A percentile compares a stretch with the other conserved stretches of the same genome.
These are phyloP conservation scores for Nannizzia gypsea DNA, from an alignment of 2,329 filamentous ascomycete genomes.

Conservation along the genomic window DNA sequence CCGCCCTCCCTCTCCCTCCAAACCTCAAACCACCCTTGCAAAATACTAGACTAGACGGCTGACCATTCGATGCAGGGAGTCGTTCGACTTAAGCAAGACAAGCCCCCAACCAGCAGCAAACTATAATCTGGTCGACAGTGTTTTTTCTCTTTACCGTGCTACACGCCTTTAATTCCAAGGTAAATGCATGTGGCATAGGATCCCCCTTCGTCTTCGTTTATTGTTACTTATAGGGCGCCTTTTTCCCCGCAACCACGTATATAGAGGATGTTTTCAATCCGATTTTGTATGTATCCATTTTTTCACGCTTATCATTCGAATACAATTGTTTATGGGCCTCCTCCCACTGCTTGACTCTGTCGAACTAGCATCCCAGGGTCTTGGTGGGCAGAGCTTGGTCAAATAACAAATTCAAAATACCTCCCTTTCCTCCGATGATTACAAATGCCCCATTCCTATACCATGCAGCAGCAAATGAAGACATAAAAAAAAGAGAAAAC, in stretches of 20 bases:
- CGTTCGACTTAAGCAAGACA: constrained; percentile 36
- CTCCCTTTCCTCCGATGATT: neutral
- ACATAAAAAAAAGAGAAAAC: neutral
- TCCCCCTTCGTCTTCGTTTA: neutral
- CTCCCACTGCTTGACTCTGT: neutral
- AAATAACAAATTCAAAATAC: neutral
- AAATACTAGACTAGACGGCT: neutral
- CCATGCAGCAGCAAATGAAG: neutral
- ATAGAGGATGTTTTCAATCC: neutral
- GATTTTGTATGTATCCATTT: neutral
- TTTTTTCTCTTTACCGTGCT: constrained; percentile 1
- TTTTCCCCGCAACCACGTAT: constrained; percentile 1
- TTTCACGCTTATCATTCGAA: neutral
- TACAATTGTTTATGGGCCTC: neutral
- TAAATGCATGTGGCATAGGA: neutral
- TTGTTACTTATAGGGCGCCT: neutral
- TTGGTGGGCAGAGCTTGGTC: neutral
- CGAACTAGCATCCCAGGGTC: neutral
- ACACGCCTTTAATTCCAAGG: neutral
- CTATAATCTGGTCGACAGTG: constrained; percentile 9
- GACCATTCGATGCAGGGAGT: constrained; percentile 27
- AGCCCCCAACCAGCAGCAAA: constrained; percentile 15
- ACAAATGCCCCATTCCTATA: neutral
- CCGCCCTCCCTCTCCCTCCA: constrained; percentile 4
- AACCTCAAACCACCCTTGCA: neutral